Base-by-base conservation (phyloP, 2,329 filamentous ascomycete species). In the Epichloe sibirici region DNA sequence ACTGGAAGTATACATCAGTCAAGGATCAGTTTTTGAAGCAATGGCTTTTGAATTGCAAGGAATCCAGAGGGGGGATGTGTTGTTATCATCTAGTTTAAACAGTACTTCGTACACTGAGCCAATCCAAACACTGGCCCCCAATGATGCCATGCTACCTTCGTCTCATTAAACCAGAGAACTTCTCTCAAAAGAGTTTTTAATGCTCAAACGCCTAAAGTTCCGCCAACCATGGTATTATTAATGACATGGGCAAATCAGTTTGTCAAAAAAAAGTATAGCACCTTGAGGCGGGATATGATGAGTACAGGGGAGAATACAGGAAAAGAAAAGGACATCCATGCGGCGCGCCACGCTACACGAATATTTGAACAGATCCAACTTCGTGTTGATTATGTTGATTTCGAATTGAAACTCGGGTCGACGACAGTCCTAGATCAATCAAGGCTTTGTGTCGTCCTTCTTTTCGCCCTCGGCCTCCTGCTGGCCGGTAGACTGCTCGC, bases 381-480 rank as follows among this genome's bases (percentile, higher is more conserved):
- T 28, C 37, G 17, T 43, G 37, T 40, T 38, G 37, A 23, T 34
- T 57, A 6, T 6, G 43, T 12, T 48, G 23, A 4, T 49, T 43
- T 51, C 15, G 13, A 7, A 37, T 9, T 4, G n/a, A 45, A n/a
- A 28, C 8, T 7, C 17, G 23, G n/a, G 15, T 47, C 25, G 3
- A 48, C 53, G 43, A 53, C n/a, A 49, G 48, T 58, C 59, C 57
- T 68, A 31, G 12, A n/a, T 80, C 78, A 82, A 63, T 80, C 78
- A 82, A 63, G 78, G 78, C 79, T 84, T 84, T 74, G 74, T 78
- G 72, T 85, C 81, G 59, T 77, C 79, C 82, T 90, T 90, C 79
- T 87, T 87, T 76, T 90, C 83, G 60, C 77, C 82, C 69, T 87
- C 83, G 56, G 78, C 65, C 63, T 72, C 70, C 72, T 75, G 71